These are phyloP conservation scores for Trichopus zeylanicus DNA, from an alignment of 116 monocot genomes.

Conservation along the genomic window DNA sequence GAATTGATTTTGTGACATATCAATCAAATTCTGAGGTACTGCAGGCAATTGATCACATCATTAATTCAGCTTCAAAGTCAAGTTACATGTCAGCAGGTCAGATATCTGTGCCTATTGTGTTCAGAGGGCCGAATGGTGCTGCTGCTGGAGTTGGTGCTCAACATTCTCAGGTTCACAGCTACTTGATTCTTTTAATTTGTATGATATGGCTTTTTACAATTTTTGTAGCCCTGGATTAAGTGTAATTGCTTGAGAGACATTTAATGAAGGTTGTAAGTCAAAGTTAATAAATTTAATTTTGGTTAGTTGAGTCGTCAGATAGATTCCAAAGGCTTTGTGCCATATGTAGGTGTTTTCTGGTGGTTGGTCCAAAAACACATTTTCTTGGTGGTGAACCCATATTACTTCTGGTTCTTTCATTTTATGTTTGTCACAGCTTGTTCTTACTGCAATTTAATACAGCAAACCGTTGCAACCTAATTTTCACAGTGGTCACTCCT, in stretches of 20 bases:
- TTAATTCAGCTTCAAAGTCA: conserved; percentile 97
- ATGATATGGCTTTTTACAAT: neutral
- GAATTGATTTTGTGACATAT: neutral
- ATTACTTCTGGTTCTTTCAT: too few relatives aligned
- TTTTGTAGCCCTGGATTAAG: neutral
- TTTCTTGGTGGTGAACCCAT: too few relatives aligned
- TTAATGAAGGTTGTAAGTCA: too few relatives aligned
- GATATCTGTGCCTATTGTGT: conserved; percentile 85
- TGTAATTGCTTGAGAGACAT: neutral
- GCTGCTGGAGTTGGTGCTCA: conserved; percentile 97
- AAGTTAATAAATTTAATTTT: too few relatives aligned
- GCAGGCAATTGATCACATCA: conserved; percentile 96
- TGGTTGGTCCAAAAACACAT: too few relatives aligned
- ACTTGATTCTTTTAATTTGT: neutral
- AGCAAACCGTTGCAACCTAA: neutral
- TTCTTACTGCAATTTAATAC: too few relatives aligned
- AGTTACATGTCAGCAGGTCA: conserved; percentile 97
- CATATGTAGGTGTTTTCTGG: too few relatives aligned
- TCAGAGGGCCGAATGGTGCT: conserved; percentile 98
- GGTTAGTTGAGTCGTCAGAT: too few relatives aligned
- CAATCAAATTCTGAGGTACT: neutral
- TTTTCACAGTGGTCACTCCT: too few relatives aligned
- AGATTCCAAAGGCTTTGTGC: too few relatives aligned
- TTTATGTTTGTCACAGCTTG: too few relatives aligned
- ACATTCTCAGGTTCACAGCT: conserved; percentile 67